Conservation (phyloP, 768 basidiomycete genomes). For the Calocybe indica region DNA sequence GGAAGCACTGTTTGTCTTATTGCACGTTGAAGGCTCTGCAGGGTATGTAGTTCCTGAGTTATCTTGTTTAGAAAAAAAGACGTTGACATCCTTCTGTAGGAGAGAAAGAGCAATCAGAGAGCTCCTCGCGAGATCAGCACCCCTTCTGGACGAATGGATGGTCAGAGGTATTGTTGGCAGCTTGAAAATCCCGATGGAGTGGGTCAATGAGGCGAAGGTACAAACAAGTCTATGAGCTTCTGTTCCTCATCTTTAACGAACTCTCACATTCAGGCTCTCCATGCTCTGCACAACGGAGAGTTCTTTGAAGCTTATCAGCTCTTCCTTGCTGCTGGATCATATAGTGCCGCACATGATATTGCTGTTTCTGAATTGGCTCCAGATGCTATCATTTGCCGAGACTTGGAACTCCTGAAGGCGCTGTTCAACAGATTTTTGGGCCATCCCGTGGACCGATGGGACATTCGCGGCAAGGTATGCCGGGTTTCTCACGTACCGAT, state of each 20-base stretch:
- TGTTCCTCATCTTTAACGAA: background rate
- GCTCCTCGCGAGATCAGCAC: constrained; percentile 64
- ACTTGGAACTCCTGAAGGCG: constrained; percentile 55
- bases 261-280: constrained; percentile 47
- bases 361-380: constrained; percentile 85
- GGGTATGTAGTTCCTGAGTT: constrained; percentile 56
- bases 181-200: constrained; percentile 73
- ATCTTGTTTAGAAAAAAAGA: constrained; percentile 4
- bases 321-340: constrained; percentile 64
- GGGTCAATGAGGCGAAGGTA: constrained; percentile 92
- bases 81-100: constrained; percentile 31
- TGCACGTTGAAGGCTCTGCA: constrained; percentile 77
- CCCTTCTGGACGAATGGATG: constrained; percentile 67
- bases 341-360: constrained; percentile 73
- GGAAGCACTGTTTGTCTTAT: constrained; percentile 82
- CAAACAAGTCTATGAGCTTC: background rate
- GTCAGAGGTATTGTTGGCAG: constrained; percentile 66
- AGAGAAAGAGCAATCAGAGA: constrained; percentile 81
- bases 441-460: constrained; percentile 67
- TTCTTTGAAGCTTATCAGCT: constrained; percentile 73
- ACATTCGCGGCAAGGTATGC: constrained; percentile 73
- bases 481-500: constrained; percentile 4
- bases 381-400: constrained; percentile 73
- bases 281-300: constrained; percentile 54
- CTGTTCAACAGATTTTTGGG: constrained; percentile 64